phyloP scores from a whole-genome alignment of 108 stramenopile species.

The Skeletonema potamos region DNA sequence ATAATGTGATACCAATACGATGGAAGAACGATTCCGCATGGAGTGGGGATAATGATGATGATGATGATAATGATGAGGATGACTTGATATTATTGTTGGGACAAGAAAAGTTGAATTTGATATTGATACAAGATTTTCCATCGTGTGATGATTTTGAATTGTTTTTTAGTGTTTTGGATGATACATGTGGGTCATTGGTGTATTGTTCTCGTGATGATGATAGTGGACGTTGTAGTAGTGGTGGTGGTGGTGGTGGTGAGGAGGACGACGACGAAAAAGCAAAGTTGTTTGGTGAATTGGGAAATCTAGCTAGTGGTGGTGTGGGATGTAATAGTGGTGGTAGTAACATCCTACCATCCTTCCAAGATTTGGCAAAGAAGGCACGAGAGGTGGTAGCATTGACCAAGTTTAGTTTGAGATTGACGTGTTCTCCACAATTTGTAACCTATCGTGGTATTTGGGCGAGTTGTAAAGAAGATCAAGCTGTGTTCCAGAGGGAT shows the following conservation, averaged over 20 bases:
- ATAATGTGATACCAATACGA: constrained; percentile 24
- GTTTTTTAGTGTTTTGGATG: constrained; percentile 21
- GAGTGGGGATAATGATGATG: no score
- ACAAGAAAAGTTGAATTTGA: constrained; percentile 14
- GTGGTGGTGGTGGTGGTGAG: neutral
- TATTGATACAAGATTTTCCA: constrained; percentile 41
- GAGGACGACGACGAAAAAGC: constrained; percentile 12
- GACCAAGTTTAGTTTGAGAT: constrained; percentile 24
- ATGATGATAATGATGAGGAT: no score
- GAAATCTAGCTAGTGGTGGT: no score
- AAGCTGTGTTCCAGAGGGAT: constrained; percentile 29
- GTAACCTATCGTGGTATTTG: constrained; percentile 41
- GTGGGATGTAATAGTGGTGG: neutral
- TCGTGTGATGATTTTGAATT: constrained; percentile 25
- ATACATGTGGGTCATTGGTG: constrained; percentile 22
- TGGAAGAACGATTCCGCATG: no score
- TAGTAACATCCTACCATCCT: neutral
- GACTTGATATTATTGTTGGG: constrained; percentile 19
- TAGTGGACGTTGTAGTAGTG: no score
- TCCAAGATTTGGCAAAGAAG: constrained; percentile 16
- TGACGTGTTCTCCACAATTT: constrained; percentile 36
- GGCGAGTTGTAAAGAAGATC: constrained; percentile 32
- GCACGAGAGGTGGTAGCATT: constrained; percentile 1
- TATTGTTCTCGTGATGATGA: constrained; percentile 21
- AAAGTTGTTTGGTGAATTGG: constrained; percentile 5